These are phyloP conservation scores for Ammopiptanthus mongolicus DNA, from an alignment of 306 rosid species.

Conservation along the genomic window DNA sequence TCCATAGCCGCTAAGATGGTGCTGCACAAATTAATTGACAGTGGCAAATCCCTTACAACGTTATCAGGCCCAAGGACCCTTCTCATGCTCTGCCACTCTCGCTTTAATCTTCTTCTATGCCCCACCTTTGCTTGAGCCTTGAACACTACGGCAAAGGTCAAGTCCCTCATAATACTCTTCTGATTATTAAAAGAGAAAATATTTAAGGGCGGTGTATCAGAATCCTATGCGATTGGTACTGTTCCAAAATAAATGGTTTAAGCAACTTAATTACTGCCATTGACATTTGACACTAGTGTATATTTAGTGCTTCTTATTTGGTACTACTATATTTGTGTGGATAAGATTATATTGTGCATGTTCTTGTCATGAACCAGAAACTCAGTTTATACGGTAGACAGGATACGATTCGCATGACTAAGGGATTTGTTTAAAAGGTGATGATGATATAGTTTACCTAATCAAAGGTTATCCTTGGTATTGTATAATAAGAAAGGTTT, in stretches of 20 bases:
- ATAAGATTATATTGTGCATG: conserved; percentile 33
- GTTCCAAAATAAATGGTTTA: conserved; percentile 21
- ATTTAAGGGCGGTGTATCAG: conserved; percentile 27
- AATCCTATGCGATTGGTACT: conserved; percentile 74
- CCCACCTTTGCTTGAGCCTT: conserved; percentile 29
- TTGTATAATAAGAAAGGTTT: conserved; percentile 34
- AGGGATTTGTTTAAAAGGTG: conserved; percentile 23
- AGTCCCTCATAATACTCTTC: conserved; percentile 33
- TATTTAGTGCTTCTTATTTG: background rate
- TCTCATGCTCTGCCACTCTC: conserved; percentile 24
- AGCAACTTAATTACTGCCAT: background rate
- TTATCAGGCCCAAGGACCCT: conserved; percentile 13
- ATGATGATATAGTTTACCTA: conserved; percentile 18
- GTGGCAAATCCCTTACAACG: conserved; percentile 27
- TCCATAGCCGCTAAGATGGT: conserved; percentile 36
- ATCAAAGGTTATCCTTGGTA: conserved; percentile 18
- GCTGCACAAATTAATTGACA: conserved; percentile 48
- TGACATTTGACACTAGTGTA: background rate
- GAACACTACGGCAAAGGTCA: conserved; percentile 35
- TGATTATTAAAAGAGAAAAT: conserved; percentile 38
- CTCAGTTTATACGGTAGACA: conserved; percentile 14
- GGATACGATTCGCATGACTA: conserved; percentile 32
- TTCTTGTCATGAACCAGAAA: conserved; percentile 23
- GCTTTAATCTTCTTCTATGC: conserved; percentile 35
- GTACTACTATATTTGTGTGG: conserved; percentile 17